Evolutionary conservation across 805 yeast species (phyloP).

Genomic region (Candida orba): DNA sequence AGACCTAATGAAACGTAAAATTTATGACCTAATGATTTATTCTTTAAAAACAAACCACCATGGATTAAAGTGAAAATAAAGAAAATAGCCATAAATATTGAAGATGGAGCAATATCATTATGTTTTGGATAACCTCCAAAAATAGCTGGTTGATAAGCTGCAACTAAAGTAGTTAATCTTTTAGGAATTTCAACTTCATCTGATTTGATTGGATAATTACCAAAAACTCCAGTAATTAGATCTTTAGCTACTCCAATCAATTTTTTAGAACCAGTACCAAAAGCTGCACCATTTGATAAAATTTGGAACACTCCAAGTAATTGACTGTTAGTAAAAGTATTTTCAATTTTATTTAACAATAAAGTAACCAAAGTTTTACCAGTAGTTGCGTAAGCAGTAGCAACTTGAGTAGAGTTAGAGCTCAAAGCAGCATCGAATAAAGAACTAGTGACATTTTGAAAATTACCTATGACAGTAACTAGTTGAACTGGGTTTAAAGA

Average conservation of each 20-base stretch:
- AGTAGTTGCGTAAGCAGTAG: slow-evolving; percentile 2
- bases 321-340: slow-evolving; percentile 18
- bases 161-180: slow-evolving; percentile 14
- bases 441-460: slow-evolving; percentile 19
- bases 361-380: slow-evolving; percentile 16
- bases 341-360: slow-evolving; percentile 13
- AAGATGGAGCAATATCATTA: slow-evolving; percentile 53
- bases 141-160: slow-evolving; percentile 37
- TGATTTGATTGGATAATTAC: slow-evolving; percentile 1
- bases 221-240: slow-evolving; percentile 17
- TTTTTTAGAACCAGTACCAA: slow-evolving; percentile 22
- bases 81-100: slow-evolving; percentile 50
- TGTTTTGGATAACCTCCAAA: slow-evolving; percentile 57
- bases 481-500: slow-evolving; percentile 16
- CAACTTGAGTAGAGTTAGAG: slow-evolving; percentile 3
- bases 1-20: slow-evolving; percentile 50
- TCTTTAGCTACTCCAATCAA: slow-evolving; percentile 12
- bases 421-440: slow-evolving; percentile 15
- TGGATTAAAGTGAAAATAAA: slow-evolving; percentile 40
- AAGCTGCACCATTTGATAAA: slow-evolving; percentile 21
- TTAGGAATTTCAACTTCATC: slow-evolving; percentile 9
- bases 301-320: slow-evolving; percentile 19
- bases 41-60: slow-evolving; percentile 36
- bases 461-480: slow-evolving; percentile 9
- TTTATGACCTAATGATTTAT: slow-evolving; percentile 49